A percentile compares a stretch with the other conserved stretches of the same genome.
These are phyloP conservation scores for Trypanosoma brucei DNA, from an alignment of 208 protist species.

Conservation along the genomic window DNA sequence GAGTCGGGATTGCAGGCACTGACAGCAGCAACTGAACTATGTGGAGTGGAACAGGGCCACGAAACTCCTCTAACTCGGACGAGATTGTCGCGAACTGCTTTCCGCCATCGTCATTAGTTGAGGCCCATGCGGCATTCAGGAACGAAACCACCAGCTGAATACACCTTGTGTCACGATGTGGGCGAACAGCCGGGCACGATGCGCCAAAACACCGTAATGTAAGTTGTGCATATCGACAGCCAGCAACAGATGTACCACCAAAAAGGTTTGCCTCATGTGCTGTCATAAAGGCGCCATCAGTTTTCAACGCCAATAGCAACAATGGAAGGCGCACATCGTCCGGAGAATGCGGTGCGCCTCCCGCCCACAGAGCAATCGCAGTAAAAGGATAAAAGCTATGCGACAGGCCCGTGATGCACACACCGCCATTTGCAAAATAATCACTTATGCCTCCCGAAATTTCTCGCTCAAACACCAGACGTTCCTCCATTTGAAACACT, in stretches of 20 bases:
- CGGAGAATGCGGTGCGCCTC: neutral
- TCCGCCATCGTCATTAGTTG: neutral
- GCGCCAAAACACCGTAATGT: constrained; percentile 7
- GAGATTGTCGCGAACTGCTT: neutral
- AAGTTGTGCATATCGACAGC: constrained; percentile 21
- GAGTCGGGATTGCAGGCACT: constrained; percentile 1
- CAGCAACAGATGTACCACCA: constrained; percentile 21
- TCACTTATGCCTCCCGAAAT: neutral
- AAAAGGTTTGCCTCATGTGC: constrained; percentile 23
- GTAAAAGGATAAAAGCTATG: constrained; percentile 22
- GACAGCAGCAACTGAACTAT: constrained; percentile 18
- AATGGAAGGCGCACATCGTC: constrained; percentile 5
- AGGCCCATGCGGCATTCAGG: neutral
- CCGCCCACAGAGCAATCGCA: constrained; percentile 7
- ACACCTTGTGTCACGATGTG: neutral
- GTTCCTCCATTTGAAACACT: constrained; percentile 3
- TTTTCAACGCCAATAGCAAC: constrained; percentile 11
- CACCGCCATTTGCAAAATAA: neutral
- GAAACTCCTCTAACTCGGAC: neutral
- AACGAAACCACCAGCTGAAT: constrained; percentile 12
- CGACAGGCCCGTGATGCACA: neutral
- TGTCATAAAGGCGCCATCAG: constrained; percentile 24
- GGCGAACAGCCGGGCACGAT: neutral
- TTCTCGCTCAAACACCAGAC: constrained; percentile 17
- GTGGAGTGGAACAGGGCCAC: constrained; percentile 8